Evolutionary conservation across 805 yeast species (phyloP).

Genomic region (Candida fluviatilis): DNA sequence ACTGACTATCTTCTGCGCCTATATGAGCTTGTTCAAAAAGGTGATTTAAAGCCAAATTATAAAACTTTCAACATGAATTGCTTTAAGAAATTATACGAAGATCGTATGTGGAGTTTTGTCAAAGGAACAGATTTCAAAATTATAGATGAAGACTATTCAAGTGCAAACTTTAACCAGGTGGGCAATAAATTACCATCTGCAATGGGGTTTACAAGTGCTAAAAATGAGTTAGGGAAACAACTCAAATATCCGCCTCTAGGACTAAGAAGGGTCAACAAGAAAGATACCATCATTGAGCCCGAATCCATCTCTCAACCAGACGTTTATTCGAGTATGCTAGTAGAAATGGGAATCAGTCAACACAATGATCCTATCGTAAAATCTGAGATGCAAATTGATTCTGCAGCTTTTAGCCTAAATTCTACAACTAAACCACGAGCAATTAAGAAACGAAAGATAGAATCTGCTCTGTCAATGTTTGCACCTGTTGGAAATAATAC

Average conservation of each 20-base stretch:
- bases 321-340: background rate
- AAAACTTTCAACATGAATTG: conserved; percentile 8
- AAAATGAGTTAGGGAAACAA: conserved; percentile 2
- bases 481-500: background rate
- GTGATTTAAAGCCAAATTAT: conserved; percentile 3
- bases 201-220: conserved; percentile 7
- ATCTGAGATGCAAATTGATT: background rate
- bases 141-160: conserved; percentile 3
- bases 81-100: conserved; percentile 12
- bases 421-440: background rate
- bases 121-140: conserved; percentile 8
- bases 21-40: conserved; percentile 13
- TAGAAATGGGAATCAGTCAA: background rate
- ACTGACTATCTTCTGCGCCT: conserved; percentile 14
- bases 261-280: background rate
- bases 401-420: background rate
- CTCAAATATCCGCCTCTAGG: background rate
- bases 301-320: background rate
- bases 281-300: background rate
- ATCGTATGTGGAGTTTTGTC: conserved; percentile 9
- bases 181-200: background rate
- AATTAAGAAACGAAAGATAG: background rate
- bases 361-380: background rate
- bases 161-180: background rate
- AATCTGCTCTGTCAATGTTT: background rate